These are phyloP conservation scores for Penicillium sp. DNA, from an alignment of 2,329 filamentous ascomycete species.

Conservation along the genomic window DNA sequence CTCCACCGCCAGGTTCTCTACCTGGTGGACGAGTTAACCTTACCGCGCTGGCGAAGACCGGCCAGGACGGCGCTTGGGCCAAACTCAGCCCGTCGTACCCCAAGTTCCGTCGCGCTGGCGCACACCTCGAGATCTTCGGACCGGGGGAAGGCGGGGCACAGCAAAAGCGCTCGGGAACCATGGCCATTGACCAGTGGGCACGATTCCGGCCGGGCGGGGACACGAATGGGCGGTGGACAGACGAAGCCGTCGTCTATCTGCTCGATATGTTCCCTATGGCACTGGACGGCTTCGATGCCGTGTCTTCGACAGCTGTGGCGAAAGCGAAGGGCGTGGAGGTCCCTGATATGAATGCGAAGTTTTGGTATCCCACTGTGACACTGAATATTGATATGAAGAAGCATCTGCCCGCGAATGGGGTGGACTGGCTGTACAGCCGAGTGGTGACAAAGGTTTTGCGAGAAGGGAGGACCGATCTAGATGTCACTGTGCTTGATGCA, in stretches of 20 bases:
- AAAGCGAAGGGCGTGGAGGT: conserved; percentile 23
- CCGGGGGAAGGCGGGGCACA: conserved; percentile 26
- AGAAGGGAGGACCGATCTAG: conserved; percentile 71
- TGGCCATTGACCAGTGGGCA: conserved; percentile 64
- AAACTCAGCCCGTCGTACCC: conserved; percentile 28
- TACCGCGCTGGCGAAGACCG: conserved; percentile 16
- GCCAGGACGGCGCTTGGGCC: conserved; percentile 29
- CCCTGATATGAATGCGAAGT: conserved; percentile 39
- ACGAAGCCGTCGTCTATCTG: conserved; percentile 62
- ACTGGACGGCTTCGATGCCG: conserved; percentile 50
- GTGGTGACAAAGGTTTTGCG: conserved; percentile 64
- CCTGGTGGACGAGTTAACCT: conserved; percentile 32
- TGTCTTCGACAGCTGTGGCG: conserved; percentile 32
- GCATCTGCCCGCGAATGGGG: conserved; percentile 62
- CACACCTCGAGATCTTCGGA: conserved; percentile 51
- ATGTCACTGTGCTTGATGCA: conserved; percentile 65
- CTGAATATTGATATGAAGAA: conserved; percentile 78
- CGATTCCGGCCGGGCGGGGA: conserved; percentile 55
- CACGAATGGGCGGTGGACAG: conserved; percentile 55
- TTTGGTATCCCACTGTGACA: conserved; percentile 74
- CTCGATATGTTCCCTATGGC: conserved; percentile 68
- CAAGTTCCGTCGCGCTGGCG: conserved; percentile 48
- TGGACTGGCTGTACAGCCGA: conserved; percentile 69
- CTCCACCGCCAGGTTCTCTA: conserved; percentile 40
- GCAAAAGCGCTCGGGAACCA: conserved; percentile 13